Conservation (phyloP, 352 stramenopile species). For the Globisporangium yorkense region DNA sequence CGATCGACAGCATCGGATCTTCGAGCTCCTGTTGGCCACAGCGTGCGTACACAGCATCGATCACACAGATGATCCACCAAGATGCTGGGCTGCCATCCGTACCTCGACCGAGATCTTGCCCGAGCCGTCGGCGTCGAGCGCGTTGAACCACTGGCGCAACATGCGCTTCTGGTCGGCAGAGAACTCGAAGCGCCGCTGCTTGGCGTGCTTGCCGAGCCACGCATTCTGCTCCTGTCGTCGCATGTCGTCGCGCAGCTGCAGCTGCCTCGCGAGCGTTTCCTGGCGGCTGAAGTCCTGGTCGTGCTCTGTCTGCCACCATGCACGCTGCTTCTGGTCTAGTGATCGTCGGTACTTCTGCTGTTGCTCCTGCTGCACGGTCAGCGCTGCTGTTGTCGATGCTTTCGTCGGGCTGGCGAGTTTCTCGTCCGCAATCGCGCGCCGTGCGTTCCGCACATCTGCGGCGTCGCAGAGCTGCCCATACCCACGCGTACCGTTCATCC, state of each 20-base stretch:
- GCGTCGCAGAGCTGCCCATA: constrained; percentile 12
- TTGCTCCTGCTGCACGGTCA: not conserved
- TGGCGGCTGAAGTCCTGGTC: constrained; percentile 13
- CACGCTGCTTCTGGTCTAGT: constrained; percentile 4
- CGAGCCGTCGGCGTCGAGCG: constrained; percentile 54
- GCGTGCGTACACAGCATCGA: not conserved
- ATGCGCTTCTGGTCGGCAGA: constrained; percentile 67
- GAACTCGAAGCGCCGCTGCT: constrained; percentile 57
- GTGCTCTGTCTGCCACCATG: constrained; percentile 32
- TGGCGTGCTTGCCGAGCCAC: constrained; percentile 65
- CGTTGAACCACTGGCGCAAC: constrained; percentile 73
- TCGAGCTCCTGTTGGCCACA: constrained; percentile 37
- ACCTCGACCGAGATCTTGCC: constrained; percentile 74
- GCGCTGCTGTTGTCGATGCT: not conserved
- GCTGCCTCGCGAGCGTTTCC: constrained; percentile 21
- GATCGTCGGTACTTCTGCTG: not conserved
- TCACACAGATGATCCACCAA: not conserved
- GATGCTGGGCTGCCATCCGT: not conserved
- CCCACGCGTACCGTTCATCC: constrained; percentile 6
- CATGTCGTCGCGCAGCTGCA: constrained; percentile 39
- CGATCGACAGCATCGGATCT: constrained; percentile 76
- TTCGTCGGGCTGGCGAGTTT: constrained; percentile 1
- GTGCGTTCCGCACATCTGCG: constrained; percentile 11
- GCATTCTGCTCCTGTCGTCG: constrained; percentile 54
- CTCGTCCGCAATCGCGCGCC: constrained; percentile 8